Base-by-base conservation (phyloP, 805 yeast genomes). In the Candida hungchunana region DNA sequence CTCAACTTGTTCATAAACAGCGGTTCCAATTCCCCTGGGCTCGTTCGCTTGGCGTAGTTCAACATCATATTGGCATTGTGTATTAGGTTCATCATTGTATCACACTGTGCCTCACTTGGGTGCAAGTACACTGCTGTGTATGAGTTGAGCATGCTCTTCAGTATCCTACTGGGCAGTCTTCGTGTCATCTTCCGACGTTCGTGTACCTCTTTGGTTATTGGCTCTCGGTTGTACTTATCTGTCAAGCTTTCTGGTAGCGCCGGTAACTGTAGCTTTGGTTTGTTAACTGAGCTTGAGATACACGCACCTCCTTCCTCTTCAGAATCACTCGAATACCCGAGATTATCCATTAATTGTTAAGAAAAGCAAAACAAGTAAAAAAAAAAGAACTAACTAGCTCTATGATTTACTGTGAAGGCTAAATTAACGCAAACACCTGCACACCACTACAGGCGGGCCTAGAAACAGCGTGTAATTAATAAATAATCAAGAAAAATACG, bases 221-320 rank as follows among this genome's bases (percentile, higher is more conserved):
- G 39, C 11, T 30, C n/a, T n/a, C 19, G 25, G 7, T 29, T 35
- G 30, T 15, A 29, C 23, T 26, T 34, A 14, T 34, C 27, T 6
- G 18, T n/a, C 14, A 44, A 40, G 25, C 32, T 21, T 15, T 35
- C 26, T 29, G 50, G 47, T 3, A 43, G 26, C 3, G 47, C 37
- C 14, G 47, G 50, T 3, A 46, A 29, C 7, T 23, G 6, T 7
- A 8, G 7, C 18, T 16, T 17, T 7, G 28, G 5, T n/a, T 18
- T 24, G 18, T 11, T 8, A 20, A 8, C 10, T 20, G 23, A n/a
- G n/a, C n/a, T n/a, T n/a, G n/a, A n/a, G n/a, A n/a, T n/a, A n/a
- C n/a, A n/a, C n/a, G n/a, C n/a, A n/a, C n/a, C n/a, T n/a, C n/a
- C n/a, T n/a, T n/a, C n/a, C n/a, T n/a, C n/a, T n/a, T 29, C 35